Evolutionary conservation across 441 rosid genomes (phyloP), one percentile per base, ranked within the genome.

Genomic region (Capsella rubella): DNA sequence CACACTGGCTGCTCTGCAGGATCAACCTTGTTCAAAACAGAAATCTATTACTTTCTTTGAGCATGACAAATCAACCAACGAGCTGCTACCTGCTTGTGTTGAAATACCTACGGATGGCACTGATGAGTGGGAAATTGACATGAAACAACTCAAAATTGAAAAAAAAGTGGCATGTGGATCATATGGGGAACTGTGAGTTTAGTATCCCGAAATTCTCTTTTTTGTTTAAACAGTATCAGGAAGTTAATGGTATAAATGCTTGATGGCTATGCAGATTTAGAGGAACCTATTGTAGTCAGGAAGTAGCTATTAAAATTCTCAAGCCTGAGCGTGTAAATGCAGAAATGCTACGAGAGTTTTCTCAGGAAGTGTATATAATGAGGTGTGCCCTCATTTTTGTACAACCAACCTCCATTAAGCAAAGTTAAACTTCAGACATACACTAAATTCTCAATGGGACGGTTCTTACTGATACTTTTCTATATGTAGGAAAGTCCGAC

Each of bases 51-150:
- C 87, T 50, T 65, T 82, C 80, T 57, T 76, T 68, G 79, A 83
- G 81, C 86, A 78, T 64, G 81, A 75, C 73, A 83, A 81, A 75
- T 67, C 74, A 31, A 81, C 64, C 66, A 68, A 69, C 60, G 86
- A 82, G 81, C 79, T 83, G 32, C 55, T 84, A 74, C 90, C 87
- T 56, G 82, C 81, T 50, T 83, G 85, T 79, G 83, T 95, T 66
- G 89, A 91, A 81, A 90, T 95, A 78, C 99, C 99, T 47, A 81
- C 84, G 3, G 99, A 93, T 86, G 98, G 91, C 67, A 87, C 89
- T 78, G 97, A 95, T 86, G 98, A 88, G 67, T 95, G 99, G 98
- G 99, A 92, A 84, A 90, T 93, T 79, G 92, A 90, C 83, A 56
- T 84, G 75, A 84, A 75, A 56, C 98, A 87, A 74, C 87, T 95